Evolutionary conservation across 306 rosid species (phyloP).

Genomic region (Gastrolobium bilobum): DNA sequence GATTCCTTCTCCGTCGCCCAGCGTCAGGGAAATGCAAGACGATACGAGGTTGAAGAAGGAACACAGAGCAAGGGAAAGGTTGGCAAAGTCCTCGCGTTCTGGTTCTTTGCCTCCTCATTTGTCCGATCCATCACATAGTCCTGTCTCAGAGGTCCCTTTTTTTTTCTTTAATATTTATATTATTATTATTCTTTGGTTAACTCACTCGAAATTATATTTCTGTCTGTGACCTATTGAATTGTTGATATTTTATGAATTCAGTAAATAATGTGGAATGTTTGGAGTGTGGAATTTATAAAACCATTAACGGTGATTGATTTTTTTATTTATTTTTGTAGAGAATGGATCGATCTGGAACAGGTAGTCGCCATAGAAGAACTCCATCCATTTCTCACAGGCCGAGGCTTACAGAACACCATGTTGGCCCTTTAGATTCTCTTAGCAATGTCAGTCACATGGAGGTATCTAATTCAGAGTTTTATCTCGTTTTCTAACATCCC

Average conservation of each 20-base stretch:
- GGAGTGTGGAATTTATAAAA: neutral
- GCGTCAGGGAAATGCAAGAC: constrained; percentile 59
- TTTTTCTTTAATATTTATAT: neutral
- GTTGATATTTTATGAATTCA: neutral
- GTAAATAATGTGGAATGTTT: constrained; percentile 17
- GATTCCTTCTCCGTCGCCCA: constrained; percentile 93
- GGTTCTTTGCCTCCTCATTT: constrained; percentile 96
- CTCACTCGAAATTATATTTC: neutral
- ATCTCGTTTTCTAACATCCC: neutral
- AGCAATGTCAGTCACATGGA: constrained; percentile 95
- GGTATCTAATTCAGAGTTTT: constrained; percentile 55
- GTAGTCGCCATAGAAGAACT: constrained; percentile 80
- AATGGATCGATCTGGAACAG: constrained; percentile 91
- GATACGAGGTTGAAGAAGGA: constrained; percentile 72
- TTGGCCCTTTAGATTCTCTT: constrained; percentile 70
- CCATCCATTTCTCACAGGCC: constrained; percentile 74
- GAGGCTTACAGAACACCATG: constrained; percentile 67
- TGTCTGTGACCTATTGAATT: neutral
- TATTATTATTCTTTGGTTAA: too few species aligned
- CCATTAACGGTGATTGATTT: constrained; percentile 7
- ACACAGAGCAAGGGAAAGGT: constrained; percentile 68
- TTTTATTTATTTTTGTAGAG: constrained; percentile 62
- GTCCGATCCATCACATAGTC: constrained; percentile 98
- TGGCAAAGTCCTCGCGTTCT: constrained; percentile 76
- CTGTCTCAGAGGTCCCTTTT: constrained; percentile 80